Base-by-base conservation (phyloP, 495 filamentous ascomycete species). In the Hyaloscypha bicolor region DNA sequence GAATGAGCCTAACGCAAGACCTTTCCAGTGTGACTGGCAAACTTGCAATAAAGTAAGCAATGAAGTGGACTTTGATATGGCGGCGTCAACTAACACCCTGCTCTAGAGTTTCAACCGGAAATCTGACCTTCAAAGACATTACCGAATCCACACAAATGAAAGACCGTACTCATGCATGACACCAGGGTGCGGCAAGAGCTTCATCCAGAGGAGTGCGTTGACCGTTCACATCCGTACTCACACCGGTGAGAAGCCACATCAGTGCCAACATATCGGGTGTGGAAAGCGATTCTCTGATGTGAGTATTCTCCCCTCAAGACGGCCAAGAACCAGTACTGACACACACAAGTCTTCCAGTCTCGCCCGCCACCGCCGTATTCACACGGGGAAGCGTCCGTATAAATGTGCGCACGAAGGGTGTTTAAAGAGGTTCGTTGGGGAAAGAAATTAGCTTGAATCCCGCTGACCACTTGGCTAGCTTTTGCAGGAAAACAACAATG, bases 71-170 rank as follows among this genome's bases (percentile, higher is more conserved):
- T 45, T 21, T 37, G 35, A 8, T 32, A 33, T 9, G 32, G 6
- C 33, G n/a, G 22, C 22, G 5, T n/a, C 33, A 60, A 19, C 53
- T 31, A 37, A 57, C 45, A 55, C 29, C 56, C 42, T 35, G 45
- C 58, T 60, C 66, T 66, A 96, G 92, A 91, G 90, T 67, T 96
- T 96, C 85, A 95, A 94, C 83, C 88, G 93, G 79, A 96, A 95
- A 76, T 96, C 93, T 9, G 93, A 96, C 79, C 84, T 96, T 61
- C 90, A 92, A 76, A 85, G 93, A 73, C 93, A 96, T 76, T 91
- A 91, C 76, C 86, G 93, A 57, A 96, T 96, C 74, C 93, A 96
- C 73, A 96, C 93, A 70, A 94, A 94, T 75, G 93, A 95, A 74
- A 82, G 93, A 60, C 93, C 93, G 35, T 95, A 93, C 73, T 81